These are phyloP conservation scores for Teunomyces tritomae DNA, from an alignment of 805 yeast species.

Conservation along the genomic window DNA sequence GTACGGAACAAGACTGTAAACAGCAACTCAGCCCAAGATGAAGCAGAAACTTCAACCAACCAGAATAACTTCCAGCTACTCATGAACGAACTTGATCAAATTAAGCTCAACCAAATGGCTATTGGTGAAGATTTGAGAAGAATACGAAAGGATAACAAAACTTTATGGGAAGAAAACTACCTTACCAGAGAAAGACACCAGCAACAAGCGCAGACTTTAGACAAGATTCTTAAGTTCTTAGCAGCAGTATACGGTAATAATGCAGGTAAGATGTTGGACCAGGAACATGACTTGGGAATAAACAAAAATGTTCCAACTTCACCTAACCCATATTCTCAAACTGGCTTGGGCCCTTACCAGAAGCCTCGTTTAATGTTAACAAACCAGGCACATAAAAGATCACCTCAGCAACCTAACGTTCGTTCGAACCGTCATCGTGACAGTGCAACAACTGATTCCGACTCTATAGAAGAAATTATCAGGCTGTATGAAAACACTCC, in stretches of 20 bases:
- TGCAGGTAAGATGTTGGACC: constrained; percentile 48
- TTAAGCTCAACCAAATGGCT: constrained; percentile 74
- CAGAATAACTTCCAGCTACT: constrained; percentile 49
- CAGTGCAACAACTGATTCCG: constrained; percentile 5
- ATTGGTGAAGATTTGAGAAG: constrained; percentile 83
- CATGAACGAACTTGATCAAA: constrained; percentile 67
- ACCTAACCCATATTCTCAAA: constrained; percentile 8
- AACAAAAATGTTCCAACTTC: constrained; percentile 2
- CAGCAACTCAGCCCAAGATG: constrained; percentile 14
- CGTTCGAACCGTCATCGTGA: neutral
- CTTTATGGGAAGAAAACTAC: constrained; percentile 87
- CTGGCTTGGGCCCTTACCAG: constrained; percentile 18
- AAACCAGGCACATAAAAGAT: constrained; percentile 31
- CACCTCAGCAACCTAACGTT: constrained; percentile 10
- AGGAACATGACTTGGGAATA: constrained; percentile 16
- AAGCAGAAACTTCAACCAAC: constrained; percentile 19
- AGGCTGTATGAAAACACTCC: constrained; percentile 21
- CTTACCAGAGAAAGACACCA: constrained; percentile 81
- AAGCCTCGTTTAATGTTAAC: constrained; percentile 42
- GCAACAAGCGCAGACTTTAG: constrained; percentile 82
- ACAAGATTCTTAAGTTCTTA: constrained; percentile 80
- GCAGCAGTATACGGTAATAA: constrained; percentile 74
- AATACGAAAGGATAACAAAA: constrained; percentile 81
- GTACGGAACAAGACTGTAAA: constrained; percentile 62
- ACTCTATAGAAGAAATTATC: constrained; percentile 28